Evolutionary conservation across 495 filamentous ascomycete species (phyloP).

Genomic region (Lophiostoma macrostomum): DNA sequence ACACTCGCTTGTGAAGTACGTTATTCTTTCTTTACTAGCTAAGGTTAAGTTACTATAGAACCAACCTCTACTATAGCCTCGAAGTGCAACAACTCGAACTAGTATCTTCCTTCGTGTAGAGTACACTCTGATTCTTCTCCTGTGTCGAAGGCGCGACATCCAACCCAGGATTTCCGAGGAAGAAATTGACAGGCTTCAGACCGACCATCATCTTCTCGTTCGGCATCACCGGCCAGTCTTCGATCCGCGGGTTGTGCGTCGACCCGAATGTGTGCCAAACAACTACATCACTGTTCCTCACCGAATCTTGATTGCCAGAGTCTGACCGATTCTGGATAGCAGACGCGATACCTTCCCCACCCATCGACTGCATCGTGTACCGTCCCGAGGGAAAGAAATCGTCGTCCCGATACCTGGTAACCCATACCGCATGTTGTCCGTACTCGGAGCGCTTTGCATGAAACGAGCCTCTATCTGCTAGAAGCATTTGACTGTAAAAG

Average conservation of each 20-base stretch:
- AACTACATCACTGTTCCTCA: constrained; percentile 16
- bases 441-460: constrained; percentile 18
- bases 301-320: constrained; percentile 19
- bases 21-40: too few relatives aligned
- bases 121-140: constrained; percentile 1
- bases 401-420: constrained; percentile 31
- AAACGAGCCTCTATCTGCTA: constrained; percentile 9
- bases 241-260: constrained; percentile 10
- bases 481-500: constrained; percentile 27
- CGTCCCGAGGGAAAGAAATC: constrained; percentile 27
- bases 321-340: too few relatives aligned
- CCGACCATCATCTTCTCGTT: not conserved
- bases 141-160: not conserved
- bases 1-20: too few relatives aligned
- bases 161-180: not conserved
- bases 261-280: constrained; percentile 26
- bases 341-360: not conserved
- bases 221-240: not conserved
- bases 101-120: too few relatives aligned
- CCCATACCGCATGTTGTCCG: constrained; percentile 32
- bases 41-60: too few relatives aligned
- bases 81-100: too few relatives aligned
- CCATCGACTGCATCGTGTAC: constrained; percentile 28
- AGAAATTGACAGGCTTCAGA: constrained; percentile 1
- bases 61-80: too few relatives aligned